Conservation (phyloP, 345 rosid species). For the Gossypium arboreum region DNA sequence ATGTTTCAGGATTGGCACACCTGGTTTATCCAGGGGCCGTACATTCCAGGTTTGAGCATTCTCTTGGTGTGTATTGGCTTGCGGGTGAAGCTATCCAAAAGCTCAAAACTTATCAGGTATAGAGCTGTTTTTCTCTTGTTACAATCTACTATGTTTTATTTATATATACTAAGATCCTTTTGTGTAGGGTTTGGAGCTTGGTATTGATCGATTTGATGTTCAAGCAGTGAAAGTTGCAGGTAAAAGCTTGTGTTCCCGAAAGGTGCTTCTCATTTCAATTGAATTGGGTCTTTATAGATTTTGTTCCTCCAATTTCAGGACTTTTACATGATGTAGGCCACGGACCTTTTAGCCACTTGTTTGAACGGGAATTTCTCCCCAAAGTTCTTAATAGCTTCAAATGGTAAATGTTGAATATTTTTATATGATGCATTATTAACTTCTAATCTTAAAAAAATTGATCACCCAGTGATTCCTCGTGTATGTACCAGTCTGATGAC, state of each 20-base stretch:
- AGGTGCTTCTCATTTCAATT: conserved; percentile 3
- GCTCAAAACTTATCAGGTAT: conserved; percentile 67
- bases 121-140: conserved; percentile 15
- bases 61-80: conserved; percentile 89
- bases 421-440: conserved; percentile 20
- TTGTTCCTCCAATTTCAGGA: conserved; percentile 44
- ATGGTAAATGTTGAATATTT: conserved; percentile 48
- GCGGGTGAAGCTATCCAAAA: conserved; percentile 69
- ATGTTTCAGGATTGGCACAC: conserved; percentile 58
- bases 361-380: conserved; percentile 90
- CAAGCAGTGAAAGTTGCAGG: conserved; percentile 93
- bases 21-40: conserved; percentile 92
- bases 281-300: neutral
- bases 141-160: neutral
- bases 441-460: neutral
- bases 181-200: conserved; percentile 74
- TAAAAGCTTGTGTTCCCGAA: conserved; percentile 21
- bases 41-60: conserved; percentile 92
- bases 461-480: neutral
- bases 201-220: conserved; percentile 67
- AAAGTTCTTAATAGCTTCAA: conserved; percentile 38
- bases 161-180: conserved; percentile 15
- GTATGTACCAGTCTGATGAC: neutral
- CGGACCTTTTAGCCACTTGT: conserved; percentile 94
- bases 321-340: conserved; percentile 94